Conservation (phyloP, 1,284 basidiomycete species). For the Golubevia pallescens region DNA sequence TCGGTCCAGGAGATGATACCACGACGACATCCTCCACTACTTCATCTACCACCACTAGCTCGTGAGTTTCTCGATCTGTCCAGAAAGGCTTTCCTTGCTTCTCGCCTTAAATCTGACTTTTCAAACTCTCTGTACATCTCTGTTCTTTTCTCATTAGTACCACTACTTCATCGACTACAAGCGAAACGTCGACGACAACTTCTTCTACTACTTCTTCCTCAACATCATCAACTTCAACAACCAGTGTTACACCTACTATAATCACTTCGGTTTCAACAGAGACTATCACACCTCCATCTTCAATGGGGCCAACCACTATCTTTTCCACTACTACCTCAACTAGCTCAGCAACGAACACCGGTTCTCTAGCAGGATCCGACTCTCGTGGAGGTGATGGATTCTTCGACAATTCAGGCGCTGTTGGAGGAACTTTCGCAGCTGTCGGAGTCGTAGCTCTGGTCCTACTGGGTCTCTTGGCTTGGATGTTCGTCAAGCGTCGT, state of each 20-base stretch:
- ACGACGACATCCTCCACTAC: too few relatives aligned
- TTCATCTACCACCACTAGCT: neutral
- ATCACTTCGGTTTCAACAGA: neutral
- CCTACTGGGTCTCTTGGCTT: slow-evolving; percentile 40
- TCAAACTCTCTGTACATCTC: neutral
- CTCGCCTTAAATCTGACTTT: neutral
- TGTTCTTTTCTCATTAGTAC: neutral
- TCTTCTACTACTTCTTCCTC: neutral
- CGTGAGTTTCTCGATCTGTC: neutral
- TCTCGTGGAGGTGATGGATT: slow-evolving; percentile 22
- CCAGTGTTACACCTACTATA: neutral
- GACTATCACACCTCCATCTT: neutral
- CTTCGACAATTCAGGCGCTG: slow-evolving; percentile 56
- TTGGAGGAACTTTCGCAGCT: slow-evolving; percentile 60
- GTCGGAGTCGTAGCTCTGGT: slow-evolving; percentile 51
- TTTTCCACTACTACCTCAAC: neutral
- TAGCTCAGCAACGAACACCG: slow-evolving; percentile 17
- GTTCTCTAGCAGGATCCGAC: slow-evolving; percentile 19
- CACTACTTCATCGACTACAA: slow-evolving; percentile 1
- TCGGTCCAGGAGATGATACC: too few relatives aligned
- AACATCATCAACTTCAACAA: neutral
- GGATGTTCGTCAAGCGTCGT: slow-evolving; percentile 47
- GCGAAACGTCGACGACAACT: neutral
- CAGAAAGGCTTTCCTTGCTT: neutral
- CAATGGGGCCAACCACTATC: neutral